phyloP scores from a whole-genome alignment of 2,329 filamentous ascomycete genomes.

The Arthroderma uncinatum region DNA sequence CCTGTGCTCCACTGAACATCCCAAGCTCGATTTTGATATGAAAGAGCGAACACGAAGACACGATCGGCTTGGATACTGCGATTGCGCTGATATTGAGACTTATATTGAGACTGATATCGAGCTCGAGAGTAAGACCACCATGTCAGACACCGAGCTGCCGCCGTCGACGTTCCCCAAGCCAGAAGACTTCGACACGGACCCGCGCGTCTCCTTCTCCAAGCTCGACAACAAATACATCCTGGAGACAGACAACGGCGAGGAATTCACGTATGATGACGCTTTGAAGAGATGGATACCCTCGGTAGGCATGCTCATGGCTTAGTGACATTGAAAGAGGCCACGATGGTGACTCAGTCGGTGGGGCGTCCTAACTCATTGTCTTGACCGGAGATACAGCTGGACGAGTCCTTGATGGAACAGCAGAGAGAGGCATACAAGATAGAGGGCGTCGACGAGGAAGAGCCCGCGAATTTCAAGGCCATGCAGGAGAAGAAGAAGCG shows the following conservation, averaged over 20 bases:
- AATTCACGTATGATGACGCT: slow-evolving; percentile 68
- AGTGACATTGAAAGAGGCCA: slow-evolving; percentile 18
- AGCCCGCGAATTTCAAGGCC: slow-evolving; percentile 28
- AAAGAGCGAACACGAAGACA: too few relatives aligned
- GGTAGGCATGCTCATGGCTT: slow-evolving; percentile 30
- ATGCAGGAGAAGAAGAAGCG: slow-evolving; percentile 42
- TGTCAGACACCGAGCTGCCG: neutral
- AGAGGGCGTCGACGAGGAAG: slow-evolving; percentile 48
- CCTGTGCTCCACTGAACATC: too few relatives aligned
- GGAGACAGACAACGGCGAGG: slow-evolving; percentile 70
- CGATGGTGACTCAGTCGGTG: slow-evolving; percentile 1
- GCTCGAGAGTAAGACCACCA: neutral
- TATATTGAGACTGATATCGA: neutral
- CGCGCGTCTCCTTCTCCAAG: slow-evolving; percentile 78
- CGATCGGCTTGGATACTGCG: too few relatives aligned
- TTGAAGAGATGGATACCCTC: slow-evolving; percentile 64
- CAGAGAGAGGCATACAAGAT: slow-evolving; percentile 53
- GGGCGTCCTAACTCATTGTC: slow-evolving; percentile 6
- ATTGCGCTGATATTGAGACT: neutral
- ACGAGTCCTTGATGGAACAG: slow-evolving; percentile 49
- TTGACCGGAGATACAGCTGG: slow-evolving; percentile 37
- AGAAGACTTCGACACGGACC: slow-evolving; percentile 61
- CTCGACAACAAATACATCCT: slow-evolving; percentile 71
- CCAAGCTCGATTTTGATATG: neutral
- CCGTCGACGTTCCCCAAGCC: slow-evolving; percentile 38